Base-by-base conservation (phyloP, 805 yeast species). In the Saccharomyces mikatae region DNA sequence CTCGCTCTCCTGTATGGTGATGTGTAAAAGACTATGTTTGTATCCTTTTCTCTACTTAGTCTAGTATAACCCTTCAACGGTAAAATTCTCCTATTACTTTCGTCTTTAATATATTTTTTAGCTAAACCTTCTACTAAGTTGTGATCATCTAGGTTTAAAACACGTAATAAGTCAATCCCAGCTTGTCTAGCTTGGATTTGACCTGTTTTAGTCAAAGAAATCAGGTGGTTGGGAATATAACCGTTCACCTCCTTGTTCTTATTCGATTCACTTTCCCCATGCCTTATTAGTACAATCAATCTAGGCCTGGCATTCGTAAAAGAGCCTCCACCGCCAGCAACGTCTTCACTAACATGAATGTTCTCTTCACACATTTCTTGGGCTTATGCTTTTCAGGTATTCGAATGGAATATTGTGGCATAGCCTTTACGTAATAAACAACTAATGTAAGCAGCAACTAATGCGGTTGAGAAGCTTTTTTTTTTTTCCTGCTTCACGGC, bases 261-360 rank as follows among this genome's bases (percentile, higher is more conserved):
- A 71, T 91, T 91, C 8, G 96, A 95, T 64, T 88, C 95, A 4
- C 94, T 86, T 65, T 91, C 97, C 27, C 97, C 97, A 67, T 91
- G 97, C 59, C 97, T 82, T 11, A 91, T 83, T 28, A 91, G 75
- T 51, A 91, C 74, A 28, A 91, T 89, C 31, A 90, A 76, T 51
- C 72, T 61, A n/a, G 72, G 72, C 82, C 81, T 69, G 6, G 44
- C 44, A 36, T 36, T 36, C 8, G 22, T 36, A 17, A 36, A 36
- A 17, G 11, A 21, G 11, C 56, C 21, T 9, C 13, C 27, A n/a
- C 50, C 27, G 53, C 36, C 28, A 6, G 31, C 36, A 32, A 24
- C 26, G 28, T 48, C 36, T 24, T 30, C 50, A 17, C 50, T 29
- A 41, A 24, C 50, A 48, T 48, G 36, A 13, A 29, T 24, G 22